Conservation (phyloP, 345 rosid genomes). For the Eucalyptus regnans region DNA sequence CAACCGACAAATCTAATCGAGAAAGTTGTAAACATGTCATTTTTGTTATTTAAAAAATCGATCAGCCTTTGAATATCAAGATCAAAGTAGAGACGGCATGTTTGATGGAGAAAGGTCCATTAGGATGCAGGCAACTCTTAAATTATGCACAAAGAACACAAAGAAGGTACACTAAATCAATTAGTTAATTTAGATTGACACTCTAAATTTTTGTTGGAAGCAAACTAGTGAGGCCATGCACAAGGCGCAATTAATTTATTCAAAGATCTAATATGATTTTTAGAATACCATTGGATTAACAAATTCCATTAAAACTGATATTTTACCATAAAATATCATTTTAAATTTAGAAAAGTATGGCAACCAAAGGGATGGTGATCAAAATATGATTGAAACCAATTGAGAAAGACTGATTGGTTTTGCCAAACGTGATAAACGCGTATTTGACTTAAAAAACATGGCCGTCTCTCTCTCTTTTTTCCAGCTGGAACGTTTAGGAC, state of each 20-base stretch:
- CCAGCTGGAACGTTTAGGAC: not conserved
- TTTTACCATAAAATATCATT: not conserved
- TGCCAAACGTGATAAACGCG: not conserved
- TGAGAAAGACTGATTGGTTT: not conserved
- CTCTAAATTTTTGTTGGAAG: not conserved
- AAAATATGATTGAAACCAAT: not conserved
- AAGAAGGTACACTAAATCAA: not conserved
- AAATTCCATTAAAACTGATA: not conserved
- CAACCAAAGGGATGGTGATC: not conserved
- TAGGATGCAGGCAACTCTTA: not conserved
- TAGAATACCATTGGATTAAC: not conserved
- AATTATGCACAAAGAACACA: not conserved
- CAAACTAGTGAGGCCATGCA: not conserved
- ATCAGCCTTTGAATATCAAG: not conserved
- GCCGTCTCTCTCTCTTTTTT: not conserved
- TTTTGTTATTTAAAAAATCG: not conserved
- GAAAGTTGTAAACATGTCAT: not conserved
- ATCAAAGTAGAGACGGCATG: not conserved
- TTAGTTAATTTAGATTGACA: not conserved
- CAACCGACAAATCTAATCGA: not conserved
- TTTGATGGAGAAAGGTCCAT: not conserved
- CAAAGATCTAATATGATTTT: not conserved
- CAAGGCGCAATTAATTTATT: not conserved
- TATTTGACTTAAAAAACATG: not conserved
- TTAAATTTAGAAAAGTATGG: not conserved